A percentile compares a stretch with the other conserved stretches of the same genome.
Conservation (phyloP, 1,284 basidiomycete species). For the Rhodofomes roseus region DNA sequence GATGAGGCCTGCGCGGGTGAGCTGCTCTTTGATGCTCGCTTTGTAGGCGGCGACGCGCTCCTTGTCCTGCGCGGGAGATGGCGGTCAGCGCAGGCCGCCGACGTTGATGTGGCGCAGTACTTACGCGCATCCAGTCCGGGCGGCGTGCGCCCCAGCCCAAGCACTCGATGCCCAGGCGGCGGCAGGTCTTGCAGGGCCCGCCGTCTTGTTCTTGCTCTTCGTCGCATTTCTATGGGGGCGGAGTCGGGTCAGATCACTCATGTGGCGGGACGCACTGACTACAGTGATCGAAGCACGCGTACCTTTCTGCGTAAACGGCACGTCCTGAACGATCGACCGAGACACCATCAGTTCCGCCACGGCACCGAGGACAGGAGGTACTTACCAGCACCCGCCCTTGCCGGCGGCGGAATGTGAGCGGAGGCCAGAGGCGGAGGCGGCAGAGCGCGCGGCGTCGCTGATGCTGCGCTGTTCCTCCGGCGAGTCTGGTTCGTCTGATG, state of each 20-base stretch:
- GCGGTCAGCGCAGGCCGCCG: background rate
- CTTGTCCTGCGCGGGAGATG: constrained; percentile 56
- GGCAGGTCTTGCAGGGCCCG: constrained; percentile 74
- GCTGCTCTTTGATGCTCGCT: constrained; percentile 76
- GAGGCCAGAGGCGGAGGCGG: constrained; percentile 41
- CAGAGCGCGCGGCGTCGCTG: constrained; percentile 44
- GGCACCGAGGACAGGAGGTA: constrained; percentile 1
- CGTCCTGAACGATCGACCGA: constrained; percentile 46
- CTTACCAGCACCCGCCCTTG: constrained; percentile 76
- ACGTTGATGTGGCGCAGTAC: constrained; percentile 26
- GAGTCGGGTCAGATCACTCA: constrained; percentile 7
- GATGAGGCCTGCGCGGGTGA: constrained; percentile 71
- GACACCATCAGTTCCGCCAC: constrained; percentile 9
- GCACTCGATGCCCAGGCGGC: constrained; percentile 71
- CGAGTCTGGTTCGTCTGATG: constrained; percentile 23
- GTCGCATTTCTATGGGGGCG: constrained; percentile 67
- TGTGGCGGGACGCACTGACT: constrained; percentile 1
- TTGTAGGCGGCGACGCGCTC: constrained; percentile 77
- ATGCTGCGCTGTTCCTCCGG: constrained; percentile 31
- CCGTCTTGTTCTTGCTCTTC: constrained; percentile 62
- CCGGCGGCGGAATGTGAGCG: constrained; percentile 46
- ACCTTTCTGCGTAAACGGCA: constrained; percentile 79
- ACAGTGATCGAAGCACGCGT: constrained; percentile 22
- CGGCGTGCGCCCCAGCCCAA: constrained; percentile 77
- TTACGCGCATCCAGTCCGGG: constrained; percentile 81